Evolutionary conservation across 2,329 filamentous ascomycete genomes (phyloP), one percentile per base, ranked within the genome.

Genomic region (Calycina marina): DNA sequence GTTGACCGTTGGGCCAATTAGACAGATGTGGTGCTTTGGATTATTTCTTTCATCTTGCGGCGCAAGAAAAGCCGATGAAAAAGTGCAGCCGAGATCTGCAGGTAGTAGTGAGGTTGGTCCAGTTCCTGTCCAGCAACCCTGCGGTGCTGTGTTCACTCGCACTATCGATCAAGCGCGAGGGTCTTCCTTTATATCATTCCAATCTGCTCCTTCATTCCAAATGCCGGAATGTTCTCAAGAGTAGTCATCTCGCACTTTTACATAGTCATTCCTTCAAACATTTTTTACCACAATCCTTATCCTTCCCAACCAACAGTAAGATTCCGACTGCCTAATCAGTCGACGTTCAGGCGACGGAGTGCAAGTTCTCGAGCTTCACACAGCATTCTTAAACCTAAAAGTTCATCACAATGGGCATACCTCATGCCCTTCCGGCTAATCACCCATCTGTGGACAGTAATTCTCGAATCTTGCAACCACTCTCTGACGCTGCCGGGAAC

Each of bases 201-300:
- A 27, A 31, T 24, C 31, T 46, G 37, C 45, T 47, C 43, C 38
- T 47, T 40, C 48, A 51, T 52, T 52, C 47, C 50, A 44, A 34
- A 42, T 39, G 43, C 44, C 38, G 39, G 47, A 51, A 50, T 50
- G 46, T 37, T 22, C 37, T 44, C 37, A 34, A 25, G 18, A 30
- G 33, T 40, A 38, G 31, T 43, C 37, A 36, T 30, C 40, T 39
- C 36, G 36, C 37, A 35, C 18, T 30, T 34, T 38, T 29, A 32
- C 33, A 30, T 38, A 45, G 35, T 41, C 48, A 52, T 51, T 51
- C 48, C 47, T 48, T 38, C 34, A 42, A 45, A 43, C 46, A 51
- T 51, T 49, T 51, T 37, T 51, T 40, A 44, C 34, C 36, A 24
- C 46, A 50, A 49, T 47, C 44, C 43, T 46, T 44, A 47, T 42